A percentile compares a stretch with the other conserved stretches of the same genome.
Conservation (phyloP, 2,329 filamentous ascomycete genomes). For the Ascomycota sp. region DNA sequence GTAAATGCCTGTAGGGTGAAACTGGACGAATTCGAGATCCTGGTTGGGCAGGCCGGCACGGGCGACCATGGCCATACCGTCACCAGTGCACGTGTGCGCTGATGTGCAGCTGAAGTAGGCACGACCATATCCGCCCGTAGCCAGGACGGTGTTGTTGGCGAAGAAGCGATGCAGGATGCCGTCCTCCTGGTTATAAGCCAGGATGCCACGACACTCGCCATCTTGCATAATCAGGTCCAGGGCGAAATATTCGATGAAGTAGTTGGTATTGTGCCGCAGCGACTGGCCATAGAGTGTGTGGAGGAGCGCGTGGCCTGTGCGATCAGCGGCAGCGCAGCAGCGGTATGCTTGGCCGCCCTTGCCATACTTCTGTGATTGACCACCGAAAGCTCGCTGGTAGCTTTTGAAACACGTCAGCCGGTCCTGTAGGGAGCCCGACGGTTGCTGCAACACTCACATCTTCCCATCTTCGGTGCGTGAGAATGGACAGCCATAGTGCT, state of each 20-base stretch:
- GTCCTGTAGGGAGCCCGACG: too few relatives aligned
- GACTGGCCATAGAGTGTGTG: conserved; percentile 98
- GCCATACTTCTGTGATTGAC: conserved; percentile 84
- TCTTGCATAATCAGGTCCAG: conserved; percentile 95
- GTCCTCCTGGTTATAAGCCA: conserved; percentile 97
- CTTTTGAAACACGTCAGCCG: conserved; percentile 22
- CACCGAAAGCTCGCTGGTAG: conserved; percentile 96
- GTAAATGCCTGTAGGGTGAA: conserved; percentile 98
- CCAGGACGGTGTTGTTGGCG: conserved; percentile 88
- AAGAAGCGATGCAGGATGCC: conserved; percentile 94
- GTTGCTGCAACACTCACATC: conserved; percentile 39
- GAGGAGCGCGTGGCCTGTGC: conserved; percentile 90
- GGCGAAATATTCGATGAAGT: conserved; percentile 99
- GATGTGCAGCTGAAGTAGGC: conserved; percentile 98
- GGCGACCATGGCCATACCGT: conserved; percentile 98
- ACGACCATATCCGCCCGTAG: conserved; percentile 92
- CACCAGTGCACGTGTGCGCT: conserved; percentile 94
- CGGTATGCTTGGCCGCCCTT: conserved; percentile 97
- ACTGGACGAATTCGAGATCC: conserved; percentile 98
- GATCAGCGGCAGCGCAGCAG: conserved; percentile 87
- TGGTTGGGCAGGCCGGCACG: conserved; percentile 95
- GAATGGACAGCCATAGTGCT: conserved; percentile 96
- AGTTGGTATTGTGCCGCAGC: conserved; percentile 93
- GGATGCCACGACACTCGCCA: conserved; percentile 85
- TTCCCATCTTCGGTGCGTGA: conserved; percentile 89